Base-by-base conservation (phyloP, 768 basidiomycete species). In the Podaxis sp. region DNA sequence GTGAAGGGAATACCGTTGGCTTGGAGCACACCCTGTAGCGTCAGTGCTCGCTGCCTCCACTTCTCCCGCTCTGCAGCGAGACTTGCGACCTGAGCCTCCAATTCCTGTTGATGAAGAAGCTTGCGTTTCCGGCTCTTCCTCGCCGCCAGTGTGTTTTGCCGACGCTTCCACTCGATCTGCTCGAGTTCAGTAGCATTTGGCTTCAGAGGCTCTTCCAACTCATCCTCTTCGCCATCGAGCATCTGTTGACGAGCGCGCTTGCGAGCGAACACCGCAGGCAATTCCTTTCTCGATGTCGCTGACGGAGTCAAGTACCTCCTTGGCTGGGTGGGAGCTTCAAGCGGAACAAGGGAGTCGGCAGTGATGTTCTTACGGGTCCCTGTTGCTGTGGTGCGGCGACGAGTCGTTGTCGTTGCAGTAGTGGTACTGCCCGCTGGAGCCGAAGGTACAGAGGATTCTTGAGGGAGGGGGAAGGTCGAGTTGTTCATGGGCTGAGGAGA, bases 131-230 rank as follows among this genome's bases (percentile, higher is more conserved):
- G 80, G 67, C 85, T 87, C 52, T 89, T 82, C 3, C 93, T 81
- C 20, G 93, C 93, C 0, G 93, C 92, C 6, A 93, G 72, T 4
- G 91, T 92, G 70, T 93, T 94, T 74, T 88, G 87, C 4, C 88
- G 82, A 51, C 93, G 83, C 80, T 93, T 94, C 56, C 81, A 82
- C 74, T 88, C 89, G 66, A 93, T 91, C 65, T 87, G 86, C 66
- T 88, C 84, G 64, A 79, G 72, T 72, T 86, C 85, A 0, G 79
- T 77, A 4, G 79, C 72, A 4, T 80, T 75, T 0, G 82, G 76
- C 1, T 70, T 70, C 15, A 73, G 70, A 1, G 71, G 71, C 37
- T 74, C 73, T 3, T 75, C 73, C n/a, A 76, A 75, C 54, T 76
- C 74, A 28, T 82, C 79, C 11, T 88, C 86, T 57, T 86, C 84